These are phyloP conservation scores for Bryum argenteum DNA, from an alignment of 225 moss, liverwort and hornwort genomes.

Conservation along the genomic window DNA sequence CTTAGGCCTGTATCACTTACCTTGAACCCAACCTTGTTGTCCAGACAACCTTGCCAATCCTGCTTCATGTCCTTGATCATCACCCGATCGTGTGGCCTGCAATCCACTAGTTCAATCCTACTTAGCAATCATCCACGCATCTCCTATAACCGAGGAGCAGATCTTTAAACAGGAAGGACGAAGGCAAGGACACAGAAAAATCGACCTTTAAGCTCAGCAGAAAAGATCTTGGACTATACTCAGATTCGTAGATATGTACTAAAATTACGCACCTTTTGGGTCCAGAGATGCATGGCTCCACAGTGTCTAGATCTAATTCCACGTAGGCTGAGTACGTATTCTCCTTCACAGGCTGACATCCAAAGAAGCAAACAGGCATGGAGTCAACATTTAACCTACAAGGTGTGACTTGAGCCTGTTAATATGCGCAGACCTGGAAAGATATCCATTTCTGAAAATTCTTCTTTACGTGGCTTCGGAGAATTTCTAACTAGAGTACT, in stretches of 20 bases:
- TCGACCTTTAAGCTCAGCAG: background rate
- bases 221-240: too few relatives aligned
- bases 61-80: conserved; percentile 82
- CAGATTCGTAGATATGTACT: background rate
- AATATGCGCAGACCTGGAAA: background rate
- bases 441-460: background rate
- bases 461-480: too few relatives aligned
- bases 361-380: conserved; percentile 1
- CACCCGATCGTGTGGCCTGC: conserved; percentile 95
- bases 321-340: conserved; percentile 79
- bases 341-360: conserved; percentile 69
- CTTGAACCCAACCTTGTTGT: conserved; percentile 97
- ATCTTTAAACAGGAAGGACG: conserved; percentile 1
- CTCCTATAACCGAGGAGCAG: conserved; percentile 12
- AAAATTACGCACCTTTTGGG: conserved; percentile 73
- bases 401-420: background rate
- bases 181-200: conserved; percentile 14
- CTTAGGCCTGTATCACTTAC: conserved; percentile 32
- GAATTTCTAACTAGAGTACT: too few relatives aligned
- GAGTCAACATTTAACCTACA: conserved; percentile 22
- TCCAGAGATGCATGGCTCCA: conserved; percentile 89
- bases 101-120: conserved; percentile 25
- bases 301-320: conserved; percentile 76
- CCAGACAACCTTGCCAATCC: conserved; percentile 90
- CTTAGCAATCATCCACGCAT: conserved; percentile 3